phyloP scores from a whole-genome alignment of 805 yeast genomes.

The Citeromyces matritensis region DNA sequence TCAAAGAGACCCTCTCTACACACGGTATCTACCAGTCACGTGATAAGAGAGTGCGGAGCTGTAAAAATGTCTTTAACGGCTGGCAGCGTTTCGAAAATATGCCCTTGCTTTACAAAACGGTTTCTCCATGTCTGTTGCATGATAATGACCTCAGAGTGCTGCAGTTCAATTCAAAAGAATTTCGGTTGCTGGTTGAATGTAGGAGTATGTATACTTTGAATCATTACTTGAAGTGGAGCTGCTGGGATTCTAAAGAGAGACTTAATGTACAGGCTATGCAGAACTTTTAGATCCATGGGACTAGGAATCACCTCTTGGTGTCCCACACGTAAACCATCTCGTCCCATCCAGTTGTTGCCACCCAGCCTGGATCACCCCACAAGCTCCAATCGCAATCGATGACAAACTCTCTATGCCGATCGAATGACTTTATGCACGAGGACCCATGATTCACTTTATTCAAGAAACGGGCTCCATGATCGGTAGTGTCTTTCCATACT shows the following conservation, averaged over 20 bases:
- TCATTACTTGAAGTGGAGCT: not conserved
- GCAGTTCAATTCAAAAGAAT: too few species aligned
- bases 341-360: slow-evolving; percentile 93
- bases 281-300: not conserved
- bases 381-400: slow-evolving; percentile 90
- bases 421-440: slow-evolving; percentile 45
- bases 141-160: too few species aligned
- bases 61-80: too few species aligned
- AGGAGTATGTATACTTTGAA: not conserved
- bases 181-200: too few species aligned
- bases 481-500: slow-evolving; percentile 69
- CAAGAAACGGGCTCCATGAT: slow-evolving; percentile 29
- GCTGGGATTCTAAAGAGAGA: not conserved
- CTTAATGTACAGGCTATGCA: not conserved
- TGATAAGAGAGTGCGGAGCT: too few species aligned
- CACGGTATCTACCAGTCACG: too few species aligned
- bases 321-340: slow-evolving; percentile 90
- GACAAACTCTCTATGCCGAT: slow-evolving; percentile 74
- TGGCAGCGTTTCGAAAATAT: too few species aligned
- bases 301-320: slow-evolving; percentile 19
- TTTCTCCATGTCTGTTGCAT: too few species aligned
- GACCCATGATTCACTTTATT: slow-evolving; percentile 28
- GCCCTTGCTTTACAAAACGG: too few species aligned
- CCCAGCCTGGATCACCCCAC: slow-evolving; percentile 97
- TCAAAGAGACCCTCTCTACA: too few species aligned